Base-by-base conservation (phyloP, 768 basidiomycete genomes). In the Sarcodon aspratus region DNA sequence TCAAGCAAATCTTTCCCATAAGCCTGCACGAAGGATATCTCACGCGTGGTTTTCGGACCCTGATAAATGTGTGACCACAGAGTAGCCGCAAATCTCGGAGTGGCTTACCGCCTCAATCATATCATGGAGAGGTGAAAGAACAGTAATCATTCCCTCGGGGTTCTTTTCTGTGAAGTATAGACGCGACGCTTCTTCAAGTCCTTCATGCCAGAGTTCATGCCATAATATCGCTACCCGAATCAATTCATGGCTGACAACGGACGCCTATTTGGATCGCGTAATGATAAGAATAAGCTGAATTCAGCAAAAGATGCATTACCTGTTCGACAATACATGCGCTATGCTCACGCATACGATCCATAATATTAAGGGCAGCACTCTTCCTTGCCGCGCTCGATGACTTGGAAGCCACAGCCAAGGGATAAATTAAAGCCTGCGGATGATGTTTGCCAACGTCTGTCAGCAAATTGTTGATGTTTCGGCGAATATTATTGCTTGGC, bases 191-290 rank as follows among this genome's bases (percentile, higher is more conserved):
- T 99, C 96, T 67, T 99, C 96, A 17, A 99, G 71, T 13, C 91
- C 93, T 67, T 99, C 96, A 57, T 97, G 93, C 96, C 96, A 99
- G 54, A 93, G 71, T 63, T 99, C 96, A 57, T 98, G 94, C 96
- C 96, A 99, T 10, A 99, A 70, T 52, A 99, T 98, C 7, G 96
- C 95, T 7, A 98, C 90, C 15, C 96, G 84, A 51, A 98, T 97
- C 35, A 99, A 75, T 62, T 99, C 96, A 32, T 87, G 82, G 60
- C 90, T 90, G 63, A 99, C 91, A 21, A 95, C 61, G 43, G 83
- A 69, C 9, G 93, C 94, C 80, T 92, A 42, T n/a, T 27, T 27
- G 21, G 2, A 27, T 27, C 2, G 50, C 34, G 11, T 46, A 40
- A 48, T 45, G 48, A 52, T 44, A 52, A 13, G 33, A 15, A 31